Base-by-base conservation (phyloP, 2,329 filamentous ascomycete species). In the Stenocarpella maydis region DNA sequence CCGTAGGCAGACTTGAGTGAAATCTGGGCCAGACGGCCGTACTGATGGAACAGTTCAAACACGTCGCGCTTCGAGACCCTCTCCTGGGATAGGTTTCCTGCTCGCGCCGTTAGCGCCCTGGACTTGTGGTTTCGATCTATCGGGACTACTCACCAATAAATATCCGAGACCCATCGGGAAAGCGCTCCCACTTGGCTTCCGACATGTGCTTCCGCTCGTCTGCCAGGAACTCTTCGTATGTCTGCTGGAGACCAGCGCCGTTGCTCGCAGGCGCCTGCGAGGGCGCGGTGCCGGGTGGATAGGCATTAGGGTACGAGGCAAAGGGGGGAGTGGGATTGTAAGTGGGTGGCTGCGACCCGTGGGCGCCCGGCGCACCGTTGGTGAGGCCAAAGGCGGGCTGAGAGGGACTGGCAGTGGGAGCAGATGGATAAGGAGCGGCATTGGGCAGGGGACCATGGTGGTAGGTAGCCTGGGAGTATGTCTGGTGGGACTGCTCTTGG, bases 1-100 rank as follows among this genome's bases (percentile, higher is more conserved):
- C 96, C 96, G 80, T 97, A 98, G 1, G 95, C 95, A 73, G 96
- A 94, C 80, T 98, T 98, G 75, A 98, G 93, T 0, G 94, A 97
- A 71, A 98, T 96, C 78, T 99, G 96, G 2, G 95, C 95, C 55
- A 99, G 84, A 71, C 91, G 91, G 66, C 96, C 96, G 77, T 94
- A 95, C 69, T 86, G 87, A 77, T 94, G 90, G 77, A 99, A 98
- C 21, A 95, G 86, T 77, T 97, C 92, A 80, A 97, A 98, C 10
- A 98, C 90, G 80, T 98, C 95, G 73, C 92, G 89, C 81, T 98
- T 98, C 8, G 93, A 96, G 17, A 97, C 95, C 77, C 95, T 91
- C 78, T 98, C 95, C 65, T 92, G 95, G 1, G 94, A 95, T 14
- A 99, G 86, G 77, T 98, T 99, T 67, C 95, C 94, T 93, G 77